A percentile compares a stretch with the other conserved stretches of the same genome.
Evolutionary conservation across 1,139 yeast genomes (phyloP).

Genomic region (Kurtzmaniella quercitrusa): DNA sequence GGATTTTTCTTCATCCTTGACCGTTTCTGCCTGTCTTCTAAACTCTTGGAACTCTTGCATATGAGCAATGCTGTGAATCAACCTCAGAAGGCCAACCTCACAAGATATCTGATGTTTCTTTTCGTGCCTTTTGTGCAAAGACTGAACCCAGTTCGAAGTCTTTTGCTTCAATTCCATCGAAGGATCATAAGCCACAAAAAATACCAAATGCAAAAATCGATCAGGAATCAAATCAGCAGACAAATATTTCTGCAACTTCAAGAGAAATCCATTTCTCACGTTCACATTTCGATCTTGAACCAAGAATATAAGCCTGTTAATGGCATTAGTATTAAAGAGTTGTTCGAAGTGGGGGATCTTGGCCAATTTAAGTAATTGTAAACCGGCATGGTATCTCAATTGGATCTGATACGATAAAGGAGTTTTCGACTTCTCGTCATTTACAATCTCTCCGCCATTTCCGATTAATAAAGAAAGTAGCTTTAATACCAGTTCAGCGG

Average conservation of each 20-base stretch:
- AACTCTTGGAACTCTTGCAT: conserved; percentile 62
- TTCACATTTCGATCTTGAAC: conserved; percentile 62
- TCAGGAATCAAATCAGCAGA: conserved; percentile 55
- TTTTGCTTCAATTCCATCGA: conserved; percentile 43
- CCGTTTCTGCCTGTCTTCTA: conserved; percentile 19
- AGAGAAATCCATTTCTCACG: conserved; percentile 54
- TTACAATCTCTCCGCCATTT: conserved; percentile 78
- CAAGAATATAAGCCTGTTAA: conserved; percentile 53
- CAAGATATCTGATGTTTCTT: conserved; percentile 39
- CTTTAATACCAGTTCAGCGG: conserved; percentile 63
- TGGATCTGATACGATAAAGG: conserved; percentile 59
- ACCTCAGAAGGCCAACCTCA: conserved; percentile 63
- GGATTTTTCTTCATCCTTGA: conserved; percentile 10
- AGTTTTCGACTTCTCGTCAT: conserved; percentile 45
- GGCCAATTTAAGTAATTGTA: conserved; percentile 61
- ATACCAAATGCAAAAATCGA: conserved; percentile 61
- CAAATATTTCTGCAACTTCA: conserved; percentile 49
- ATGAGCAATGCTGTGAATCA: conserved; percentile 70
- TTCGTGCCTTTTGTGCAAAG: conserved; percentile 47
- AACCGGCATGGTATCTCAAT: conserved; percentile 67
- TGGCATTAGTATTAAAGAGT: conserved; percentile 47
- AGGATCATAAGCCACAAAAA: conserved; percentile 78
- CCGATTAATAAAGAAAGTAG: conserved; percentile 62
- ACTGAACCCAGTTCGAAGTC: conserved; percentile 68
- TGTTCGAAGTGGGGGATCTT: conserved; percentile 49